Percentiles rank a stretch among this genome's conserved stretches.
phyloP scores from a whole-genome alignment of 768 basidiomycete genomes.

The Tricholoma saponaceum region DNA sequence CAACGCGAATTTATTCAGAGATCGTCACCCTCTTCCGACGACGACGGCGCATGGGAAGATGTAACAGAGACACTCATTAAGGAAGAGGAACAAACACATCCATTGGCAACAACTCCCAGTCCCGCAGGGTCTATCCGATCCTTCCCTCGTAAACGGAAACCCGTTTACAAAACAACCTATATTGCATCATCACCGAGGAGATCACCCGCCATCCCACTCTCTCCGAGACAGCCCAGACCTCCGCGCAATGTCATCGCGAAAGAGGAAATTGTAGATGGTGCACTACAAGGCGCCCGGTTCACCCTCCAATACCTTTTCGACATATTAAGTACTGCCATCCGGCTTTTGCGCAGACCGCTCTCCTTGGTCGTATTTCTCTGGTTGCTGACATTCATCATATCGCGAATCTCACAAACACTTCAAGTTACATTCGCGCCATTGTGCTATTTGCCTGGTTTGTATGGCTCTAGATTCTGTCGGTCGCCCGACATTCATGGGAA shows the following conservation, averaged over 20 bases:
- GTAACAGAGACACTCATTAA: constrained; percentile 11
- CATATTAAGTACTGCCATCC: constrained; percentile 42
- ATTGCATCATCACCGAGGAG: constrained; percentile 18
- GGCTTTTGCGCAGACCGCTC: constrained; percentile 53
- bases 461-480: constrained; percentile 41
- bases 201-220: constrained; percentile 4
- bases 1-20: neutral
- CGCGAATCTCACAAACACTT: constrained; percentile 38
- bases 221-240: constrained; percentile 5
- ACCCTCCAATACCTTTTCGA: constrained; percentile 40
- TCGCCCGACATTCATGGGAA: constrained; percentile 5
- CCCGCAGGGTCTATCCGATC: constrained; percentile 13
- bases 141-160: constrained; percentile 28
- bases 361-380: constrained; percentile 48
- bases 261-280: constrained; percentile 25
- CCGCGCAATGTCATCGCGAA: constrained; percentile 14
- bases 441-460: constrained; percentile 60
- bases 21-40: constrained; percentile 8
- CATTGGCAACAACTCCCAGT: constrained; percentile 6
- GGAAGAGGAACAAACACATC: constrained; percentile 9
- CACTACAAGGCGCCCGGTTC: constrained; percentile 24
- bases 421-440: constrained; percentile 50
- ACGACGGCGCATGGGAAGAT: constrained; percentile 32
- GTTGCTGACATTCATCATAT: constrained; percentile 43
- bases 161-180: constrained; percentile 16